Conservation (phyloP, 495 filamentous ascomycete species). For the Chaetomium cochliodes region DNA sequence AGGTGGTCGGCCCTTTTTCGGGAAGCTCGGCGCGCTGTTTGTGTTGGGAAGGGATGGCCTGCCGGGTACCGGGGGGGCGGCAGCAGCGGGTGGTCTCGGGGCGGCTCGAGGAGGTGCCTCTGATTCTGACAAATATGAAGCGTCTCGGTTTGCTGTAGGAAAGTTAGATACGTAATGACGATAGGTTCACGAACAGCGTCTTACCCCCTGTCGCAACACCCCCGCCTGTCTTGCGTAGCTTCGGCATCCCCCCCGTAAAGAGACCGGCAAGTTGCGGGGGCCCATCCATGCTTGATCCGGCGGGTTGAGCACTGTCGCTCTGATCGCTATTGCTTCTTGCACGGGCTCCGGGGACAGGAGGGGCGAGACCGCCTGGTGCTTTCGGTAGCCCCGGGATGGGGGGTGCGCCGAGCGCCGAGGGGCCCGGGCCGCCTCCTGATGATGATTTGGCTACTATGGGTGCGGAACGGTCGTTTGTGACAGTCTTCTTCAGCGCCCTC, state of each 20-base stretch:
- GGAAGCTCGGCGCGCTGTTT: constrained; percentile 38
- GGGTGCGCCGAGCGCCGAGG: constrained; percentile 63
- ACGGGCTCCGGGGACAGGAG: constrained; percentile 69
- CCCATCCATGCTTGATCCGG: constrained; percentile 44
- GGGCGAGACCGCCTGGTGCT: constrained; percentile 63
- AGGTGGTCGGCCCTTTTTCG: constrained; percentile 50
- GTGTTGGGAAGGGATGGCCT: constrained; percentile 39
- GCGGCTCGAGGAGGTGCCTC: constrained; percentile 64
- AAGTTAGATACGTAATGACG: constrained; percentile 29
- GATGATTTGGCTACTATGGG: constrained; percentile 61
- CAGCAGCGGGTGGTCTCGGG: constrained; percentile 59
- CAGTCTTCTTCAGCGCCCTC: constrained; percentile 73
- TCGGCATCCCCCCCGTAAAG: constrained; percentile 94
- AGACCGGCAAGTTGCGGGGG: constrained; percentile 84
- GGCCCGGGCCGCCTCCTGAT: constrained; percentile 51
- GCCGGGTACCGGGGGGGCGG: constrained; percentile 61
- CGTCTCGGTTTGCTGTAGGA: constrained; percentile 61
- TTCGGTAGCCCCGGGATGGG: constrained; percentile 71
- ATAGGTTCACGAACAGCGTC: constrained; percentile 8
- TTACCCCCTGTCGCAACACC: constrained; percentile 83
- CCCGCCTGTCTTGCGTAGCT: constrained; percentile 79
- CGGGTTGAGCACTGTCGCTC: constrained; percentile 46
- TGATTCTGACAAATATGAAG: constrained; percentile 77
- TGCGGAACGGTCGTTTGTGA: constrained; percentile 93
- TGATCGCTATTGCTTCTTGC: constrained; percentile 81